phyloP scores from a whole-genome alignment of 2,329 filamentous ascomycete genomes.

The Thielaviopsis cerberus region DNA sequence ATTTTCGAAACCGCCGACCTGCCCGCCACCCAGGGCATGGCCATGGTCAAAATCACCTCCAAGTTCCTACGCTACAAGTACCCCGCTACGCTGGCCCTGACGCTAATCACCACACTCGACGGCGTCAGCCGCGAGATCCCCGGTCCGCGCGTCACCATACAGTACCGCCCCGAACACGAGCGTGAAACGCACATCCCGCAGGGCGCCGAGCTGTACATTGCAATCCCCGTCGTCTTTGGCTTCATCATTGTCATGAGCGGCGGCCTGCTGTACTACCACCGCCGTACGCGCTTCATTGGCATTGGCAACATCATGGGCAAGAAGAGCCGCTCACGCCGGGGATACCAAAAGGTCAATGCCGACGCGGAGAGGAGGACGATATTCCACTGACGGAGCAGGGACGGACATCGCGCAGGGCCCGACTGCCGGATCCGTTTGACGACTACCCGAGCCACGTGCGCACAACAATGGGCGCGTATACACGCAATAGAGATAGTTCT shows the following conservation, averaged over 20 bases:
- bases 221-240: constrained; percentile 31
- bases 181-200: constrained; percentile 18
- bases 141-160: constrained; percentile 23
- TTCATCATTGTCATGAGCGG: constrained; percentile 29
- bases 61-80: constrained; percentile 21
- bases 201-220: constrained; percentile 30
- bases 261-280: constrained; percentile 39
- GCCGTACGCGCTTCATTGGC: constrained; percentile 29
- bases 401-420: constrained; percentile 6
- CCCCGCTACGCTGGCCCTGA: constrained; percentile 30
- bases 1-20: constrained; percentile 20
- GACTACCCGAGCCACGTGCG: constrained; percentile 10
- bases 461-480: constrained; percentile 15
- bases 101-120: constrained; percentile 23
- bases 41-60: constrained; percentile 24
- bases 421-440: constrained; percentile 9
- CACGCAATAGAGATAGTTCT: constrained; percentile 23
- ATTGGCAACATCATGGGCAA: constrained; percentile 35
- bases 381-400: constrained; percentile 19
- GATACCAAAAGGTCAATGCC: constrained; percentile 15
- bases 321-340: constrained; percentile 21
- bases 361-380: constrained; percentile 6
- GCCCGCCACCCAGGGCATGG: constrained; percentile 28
- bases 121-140: constrained; percentile 23
- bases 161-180: constrained; percentile 18